A percentile compares a stretch with the other conserved stretches of the same genome.
These are phyloP conservation scores for Cymbidium sinense DNA, from an alignment of 106 monocot genomes.

Conservation along the genomic window DNA sequence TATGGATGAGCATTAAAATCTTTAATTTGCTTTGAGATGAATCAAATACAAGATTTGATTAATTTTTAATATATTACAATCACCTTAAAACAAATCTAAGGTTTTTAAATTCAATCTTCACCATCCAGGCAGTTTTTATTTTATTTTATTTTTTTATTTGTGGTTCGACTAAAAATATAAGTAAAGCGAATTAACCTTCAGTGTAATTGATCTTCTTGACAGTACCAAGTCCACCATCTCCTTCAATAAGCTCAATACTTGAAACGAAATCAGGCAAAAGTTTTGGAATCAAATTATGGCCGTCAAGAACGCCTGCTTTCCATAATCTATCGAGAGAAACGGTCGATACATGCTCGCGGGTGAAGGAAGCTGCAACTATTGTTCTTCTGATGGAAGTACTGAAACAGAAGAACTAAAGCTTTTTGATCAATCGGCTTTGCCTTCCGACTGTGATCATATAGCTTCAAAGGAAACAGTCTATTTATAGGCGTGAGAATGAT, in stretches of 20 bases:
- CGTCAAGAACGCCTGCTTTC: slow-evolving; percentile 22
- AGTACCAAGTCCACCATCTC: slow-evolving; percentile 23
- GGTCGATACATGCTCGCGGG: background rate
- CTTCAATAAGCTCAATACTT: slow-evolving; percentile 15
- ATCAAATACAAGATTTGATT: too few species aligned
- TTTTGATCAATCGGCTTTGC: background rate
- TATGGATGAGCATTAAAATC: too few species aligned
- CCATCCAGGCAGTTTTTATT: background rate
- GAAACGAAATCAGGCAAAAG: slow-evolving; percentile 8
- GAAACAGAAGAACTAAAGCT: background rate
- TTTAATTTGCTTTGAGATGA: too few species aligned
- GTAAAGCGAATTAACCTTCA: background rate
- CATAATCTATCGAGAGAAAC: slow-evolving; percentile 14
- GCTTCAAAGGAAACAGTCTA: background rate
- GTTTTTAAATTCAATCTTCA: too few species aligned
- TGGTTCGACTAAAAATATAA: too few species aligned
- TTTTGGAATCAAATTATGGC: slow-evolving; percentile 14
- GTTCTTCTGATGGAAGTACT: too few species aligned
- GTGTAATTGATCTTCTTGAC: slow-evolving; percentile 12
- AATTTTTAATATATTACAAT: too few species aligned
- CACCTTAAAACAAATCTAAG: background rate
- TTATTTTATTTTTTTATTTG: too few species aligned
- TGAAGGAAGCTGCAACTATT: slow-evolving; percentile 20
- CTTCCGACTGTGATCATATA: background rate
- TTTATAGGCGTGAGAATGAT: background rate